Evolutionary conservation across 306 rosid species (phyloP), one percentile per base, ranked within the genome.

Genomic region (Lathyrus tuberosus): DNA sequence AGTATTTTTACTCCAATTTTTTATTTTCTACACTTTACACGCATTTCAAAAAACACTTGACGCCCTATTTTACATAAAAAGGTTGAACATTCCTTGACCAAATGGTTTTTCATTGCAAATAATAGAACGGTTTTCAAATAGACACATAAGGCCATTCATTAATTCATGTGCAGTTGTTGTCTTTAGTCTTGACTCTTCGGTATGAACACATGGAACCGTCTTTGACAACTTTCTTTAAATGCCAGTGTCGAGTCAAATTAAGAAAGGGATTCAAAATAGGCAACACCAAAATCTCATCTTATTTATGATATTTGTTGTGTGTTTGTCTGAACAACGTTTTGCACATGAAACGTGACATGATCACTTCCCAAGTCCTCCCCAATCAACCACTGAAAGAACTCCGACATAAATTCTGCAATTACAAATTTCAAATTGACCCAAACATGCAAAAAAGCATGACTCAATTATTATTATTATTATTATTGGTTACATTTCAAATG

Each of bases 401-500:
- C 38, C 0, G 18, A 26, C n/a, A 2, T 28, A 28, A 57, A 28
- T 14, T 13, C 38, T 28, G 13, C 13, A 44, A 5, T 31, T 38
- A 14, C 22, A 70, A 48, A 70, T 57, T 8, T 59, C 54, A 80
- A 41, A 72, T 33, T 62, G 65, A 63, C 62, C 62, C 2, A 4
- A 48, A 14, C 58, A 22, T 52, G 30, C 61, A 54, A 38, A 62
- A n/a, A 54, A 11, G 71, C 42, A 11, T 51, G 28, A 53, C 61
- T 20, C 22, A 20, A 20, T 20, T 20, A 20, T 20, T 20, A 72
- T 48, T 4, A n/a, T n/a, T n/a, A n/a, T 9, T 4, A 72, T 48
- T 4, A 49, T 31, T 57, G 60, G 22, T 17, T 44, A 51, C 77
- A 57, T 42, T 68, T 57, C 77, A 77, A 78, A 64, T 30, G 59